Evolutionary conservation across 208 protist species (phyloP), one percentile per base, ranked within the genome.

Genomic region (Plasmodiophora brassicae): DNA sequence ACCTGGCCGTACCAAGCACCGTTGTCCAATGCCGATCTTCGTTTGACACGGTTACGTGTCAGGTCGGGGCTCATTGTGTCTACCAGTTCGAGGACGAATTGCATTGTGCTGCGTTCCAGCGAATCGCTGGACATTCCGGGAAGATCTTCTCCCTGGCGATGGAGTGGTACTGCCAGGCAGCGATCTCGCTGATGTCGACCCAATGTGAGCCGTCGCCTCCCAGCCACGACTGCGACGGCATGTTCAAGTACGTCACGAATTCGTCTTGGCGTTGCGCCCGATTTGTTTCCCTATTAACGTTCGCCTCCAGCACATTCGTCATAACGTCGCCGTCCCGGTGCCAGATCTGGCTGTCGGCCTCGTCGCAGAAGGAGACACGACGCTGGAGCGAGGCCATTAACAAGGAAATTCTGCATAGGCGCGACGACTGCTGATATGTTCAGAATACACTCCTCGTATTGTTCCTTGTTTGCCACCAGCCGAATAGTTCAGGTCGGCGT

Each of bases 71-170:
- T 14, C 32, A 78, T 38, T 78, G 65, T 32, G n/a, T 78, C 5
- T 78, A 78, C n/a, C 32, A 14, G 5, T 78, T 78, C n/a, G 65
- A 78, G 41, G 65, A 78, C 41, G 65, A 78, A 38, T 38, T 78
- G n/a, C 20, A 32, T 32, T 78, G 65, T 32, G 32, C 32, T 44
- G 65, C 65, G 20, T 78, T 78, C n/a, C 14, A 5, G 20, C 65
- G 65, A 32, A 78, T 78, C 5, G 65, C 65, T 5, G 10, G 10
- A 38, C 65, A 78, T 32, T 78, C 65, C 10, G 65, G 65, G n/a
- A 78, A 78, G n/a, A 32, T 32, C 32, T 78, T 78, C n/a, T 14
- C 65, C 10, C 5, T 78, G 65, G 65, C 65, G 20, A 78, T 78
- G 65, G n/a, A 78, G 14, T 5, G n/a, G 65, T 38, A 78, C 65